Percentiles rank a stretch among this genome's conserved stretches.
phyloP scores from a whole-genome alignment of 805 yeast species.

The Nakazawaea laoshanensis region DNA sequence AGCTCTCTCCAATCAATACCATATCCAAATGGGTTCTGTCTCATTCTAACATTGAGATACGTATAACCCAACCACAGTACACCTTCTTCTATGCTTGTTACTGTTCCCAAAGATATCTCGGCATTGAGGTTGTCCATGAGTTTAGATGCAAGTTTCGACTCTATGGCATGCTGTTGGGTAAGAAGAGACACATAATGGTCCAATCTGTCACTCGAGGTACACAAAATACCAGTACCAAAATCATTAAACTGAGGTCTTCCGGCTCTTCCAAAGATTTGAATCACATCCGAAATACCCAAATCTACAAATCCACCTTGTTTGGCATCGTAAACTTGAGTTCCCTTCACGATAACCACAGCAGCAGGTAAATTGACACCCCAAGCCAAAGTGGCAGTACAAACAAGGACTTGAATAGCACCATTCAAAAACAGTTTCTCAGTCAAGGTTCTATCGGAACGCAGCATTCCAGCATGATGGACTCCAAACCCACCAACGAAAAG shows the following conservation, averaged over 20 bases:
- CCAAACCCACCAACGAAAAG: slow-evolving; percentile 80
- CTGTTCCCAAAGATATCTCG: slow-evolving; percentile 91
- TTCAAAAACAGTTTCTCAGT: slow-evolving; percentile 80
- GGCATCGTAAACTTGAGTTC: slow-evolving; percentile 92
- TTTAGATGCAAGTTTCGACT: slow-evolving; percentile 69
- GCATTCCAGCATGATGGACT: slow-evolving; percentile 96
- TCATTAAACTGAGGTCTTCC: slow-evolving; percentile 86
- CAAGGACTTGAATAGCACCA: slow-evolving; percentile 83
- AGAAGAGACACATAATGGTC: slow-evolving; percentile 85
- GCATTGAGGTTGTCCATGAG: slow-evolving; percentile 92
- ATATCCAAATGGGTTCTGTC: slow-evolving; percentile 85
- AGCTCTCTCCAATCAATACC: slow-evolving; percentile 87
- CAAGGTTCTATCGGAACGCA: slow-evolving; percentile 80
- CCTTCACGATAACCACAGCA: slow-evolving; percentile 92
- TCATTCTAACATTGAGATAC: slow-evolving; percentile 88
- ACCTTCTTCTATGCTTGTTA: slow-evolving; percentile 89
- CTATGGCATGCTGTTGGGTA: slow-evolving; percentile 95
- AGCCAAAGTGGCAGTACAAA: slow-evolving; percentile 96
- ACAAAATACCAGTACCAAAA: slow-evolving; percentile 85
- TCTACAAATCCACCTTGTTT: slow-evolving; percentile 93
- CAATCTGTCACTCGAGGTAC: slow-evolving; percentile 73
- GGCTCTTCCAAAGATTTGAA: slow-evolving; percentile 98
- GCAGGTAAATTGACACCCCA: slow-evolving; percentile 99
- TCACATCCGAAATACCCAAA: slow-evolving; percentile 91
- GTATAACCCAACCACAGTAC: slow-evolving; percentile 98